Conservation (phyloP, 208 protist species). For the Crithidia fasciculata region DNA sequence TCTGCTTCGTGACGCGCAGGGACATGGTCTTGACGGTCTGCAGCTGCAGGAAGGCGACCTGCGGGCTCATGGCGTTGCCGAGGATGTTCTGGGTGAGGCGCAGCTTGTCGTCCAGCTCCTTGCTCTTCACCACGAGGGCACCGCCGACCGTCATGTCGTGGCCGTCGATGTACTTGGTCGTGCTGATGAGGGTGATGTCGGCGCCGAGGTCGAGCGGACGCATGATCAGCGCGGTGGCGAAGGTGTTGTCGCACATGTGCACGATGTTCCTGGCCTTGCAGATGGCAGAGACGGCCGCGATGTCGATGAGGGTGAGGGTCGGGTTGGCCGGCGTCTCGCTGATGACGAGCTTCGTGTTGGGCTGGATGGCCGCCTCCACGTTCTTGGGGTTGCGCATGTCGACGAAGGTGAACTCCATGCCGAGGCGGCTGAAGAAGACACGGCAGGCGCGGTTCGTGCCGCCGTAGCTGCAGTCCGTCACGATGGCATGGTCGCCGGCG, state of each 20-base stretch:
- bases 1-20: conserved; percentile 92
- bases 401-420: conserved; percentile 94
- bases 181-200: conserved; percentile 96
- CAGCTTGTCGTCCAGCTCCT: conserved; percentile 86
- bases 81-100: conserved; percentile 94
- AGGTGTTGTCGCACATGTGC: conserved; percentile 97
- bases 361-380: conserved; percentile 79
- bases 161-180: conserved; percentile 98
- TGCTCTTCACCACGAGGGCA: conserved; percentile 71
- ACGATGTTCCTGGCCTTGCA: conserved; percentile 84
- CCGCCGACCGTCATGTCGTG: conserved; percentile 97
- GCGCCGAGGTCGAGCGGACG: conserved; percentile 94
- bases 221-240: conserved; percentile 96
- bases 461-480: conserved; percentile 96
- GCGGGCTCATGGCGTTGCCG: conserved; percentile 93
- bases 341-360: conserved; percentile 95
- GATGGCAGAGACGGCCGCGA: conserved; percentile 84
- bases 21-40: conserved; percentile 96
- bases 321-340: conserved; percentile 97
- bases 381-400: conserved; percentile 92
- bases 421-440: conserved; percentile 86
- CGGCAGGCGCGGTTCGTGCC: conserved; percentile 93
- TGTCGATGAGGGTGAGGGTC: conserved; percentile 93
- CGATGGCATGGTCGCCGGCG: conserved; percentile 90
- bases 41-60: conserved; percentile 95